phyloP scores from a whole-genome alignment of 495 filamentous ascomycete species.

The Aspergillus bertholletiae region DNA sequence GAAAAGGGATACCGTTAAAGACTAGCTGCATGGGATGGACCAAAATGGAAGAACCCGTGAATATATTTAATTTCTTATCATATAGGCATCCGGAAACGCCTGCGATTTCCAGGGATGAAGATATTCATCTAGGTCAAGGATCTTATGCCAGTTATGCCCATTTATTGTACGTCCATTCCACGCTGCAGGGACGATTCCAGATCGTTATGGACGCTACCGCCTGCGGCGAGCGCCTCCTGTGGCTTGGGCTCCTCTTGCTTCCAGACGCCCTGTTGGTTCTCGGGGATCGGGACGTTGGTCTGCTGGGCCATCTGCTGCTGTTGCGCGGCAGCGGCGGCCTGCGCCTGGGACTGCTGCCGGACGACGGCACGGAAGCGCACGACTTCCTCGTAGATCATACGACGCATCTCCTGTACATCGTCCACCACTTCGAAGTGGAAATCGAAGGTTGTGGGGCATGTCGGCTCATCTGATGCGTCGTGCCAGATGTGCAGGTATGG shows the following conservation, averaged over 20 bases:
- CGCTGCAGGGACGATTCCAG: slow-evolving; percentile 85
- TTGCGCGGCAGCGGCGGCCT: slow-evolving; percentile 25
- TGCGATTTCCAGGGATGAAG: slow-evolving; percentile 14
- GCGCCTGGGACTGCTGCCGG: slow-evolving; percentile 58
- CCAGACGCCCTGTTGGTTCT: slow-evolving; percentile 64
- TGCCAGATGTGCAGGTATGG: slow-evolving; percentile 98
- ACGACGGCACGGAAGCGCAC: slow-evolving; percentile 73
- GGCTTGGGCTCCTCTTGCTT: slow-evolving; percentile 81
- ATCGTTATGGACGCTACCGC: slow-evolving; percentile 49
- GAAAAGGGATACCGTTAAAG: neutral
- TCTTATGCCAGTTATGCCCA: neutral
- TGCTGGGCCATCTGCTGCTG: slow-evolving; percentile 40
- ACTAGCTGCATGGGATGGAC: neutral
- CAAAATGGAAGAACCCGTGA: neutral
- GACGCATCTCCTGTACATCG: slow-evolving; percentile 87
- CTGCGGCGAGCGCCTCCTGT: slow-evolving; percentile 63
- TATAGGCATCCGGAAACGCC: slow-evolving; percentile 7
- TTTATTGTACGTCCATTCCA: slow-evolving; percentile 61
- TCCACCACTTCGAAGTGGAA: slow-evolving; percentile 97
- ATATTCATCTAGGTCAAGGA: slow-evolving; percentile 2
- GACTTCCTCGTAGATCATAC: slow-evolving; percentile 96
- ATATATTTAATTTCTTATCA: neutral
- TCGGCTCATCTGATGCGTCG: slow-evolving; percentile 91
- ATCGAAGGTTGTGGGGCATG: slow-evolving; percentile 90
- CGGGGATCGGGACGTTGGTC: slow-evolving; percentile 70